A percentile compares a stretch with the other conserved stretches of the same genome.
phyloP scores from a whole-genome alignment of 2,329 filamentous ascomycete genomes.

The Colletotrichum sp. region DNA sequence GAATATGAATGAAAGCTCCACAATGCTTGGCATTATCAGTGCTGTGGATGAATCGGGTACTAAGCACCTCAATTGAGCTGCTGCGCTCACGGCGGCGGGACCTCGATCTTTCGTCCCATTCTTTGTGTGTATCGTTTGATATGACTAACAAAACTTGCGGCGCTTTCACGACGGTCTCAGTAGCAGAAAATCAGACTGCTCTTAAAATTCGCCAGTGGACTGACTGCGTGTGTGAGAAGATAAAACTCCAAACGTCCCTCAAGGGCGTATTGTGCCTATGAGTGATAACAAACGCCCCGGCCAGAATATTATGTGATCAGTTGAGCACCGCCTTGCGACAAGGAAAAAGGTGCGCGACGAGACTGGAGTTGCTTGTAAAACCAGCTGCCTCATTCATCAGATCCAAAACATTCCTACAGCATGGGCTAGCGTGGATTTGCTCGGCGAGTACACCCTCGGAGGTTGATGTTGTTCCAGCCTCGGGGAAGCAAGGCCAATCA shows the following conservation, averaged over 20 bases:
- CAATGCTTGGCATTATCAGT: fast-evolving
- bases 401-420: background rate
- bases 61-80: background rate
- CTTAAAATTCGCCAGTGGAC: background rate
- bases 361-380: too few relatives aligned
- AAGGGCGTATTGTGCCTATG: too few relatives aligned
- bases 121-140: background rate
- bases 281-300: too few relatives aligned
- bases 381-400: too few relatives aligned
- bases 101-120: fast-evolving
- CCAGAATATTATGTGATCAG: too few relatives aligned
- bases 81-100: background rate
- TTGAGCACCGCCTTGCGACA: too few relatives aligned
- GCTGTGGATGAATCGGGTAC: background rate
- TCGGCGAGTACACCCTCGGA: too few relatives aligned
- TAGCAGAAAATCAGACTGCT: background rate
- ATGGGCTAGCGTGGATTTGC: background rate
- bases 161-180: background rate
- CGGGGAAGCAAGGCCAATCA: background rate
- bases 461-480: too few relatives aligned
- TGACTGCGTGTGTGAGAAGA: background rate
- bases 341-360: too few relatives aligned
- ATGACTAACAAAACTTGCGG: background rate
- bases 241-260: background rate
- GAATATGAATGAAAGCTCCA: background rate